Base-by-base conservation (phyloP, 768 basidiomycete genomes). In the Rhizopogon vulgaris region DNA sequence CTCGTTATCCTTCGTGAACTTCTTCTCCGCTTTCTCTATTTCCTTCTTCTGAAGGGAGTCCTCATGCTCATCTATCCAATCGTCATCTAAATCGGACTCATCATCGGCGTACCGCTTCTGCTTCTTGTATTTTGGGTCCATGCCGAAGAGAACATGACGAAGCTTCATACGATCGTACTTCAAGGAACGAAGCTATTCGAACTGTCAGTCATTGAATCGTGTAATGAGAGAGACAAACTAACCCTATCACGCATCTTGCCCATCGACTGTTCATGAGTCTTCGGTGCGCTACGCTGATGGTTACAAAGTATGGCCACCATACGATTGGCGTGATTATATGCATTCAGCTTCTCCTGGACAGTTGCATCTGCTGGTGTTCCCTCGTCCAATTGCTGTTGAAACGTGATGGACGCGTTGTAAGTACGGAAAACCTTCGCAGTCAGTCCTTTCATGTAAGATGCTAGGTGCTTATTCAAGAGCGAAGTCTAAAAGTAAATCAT, bases 341-440 rank as follows among this genome's bases (percentile, higher is more conserved):
- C 90, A 51, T 95, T 92, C 43, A 98, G 76, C 73, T 96, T 97
- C 74, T 99, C 95, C 61, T 94, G 90, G n/a, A 91, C 74, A 2
- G 88, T 85, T 1, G 81, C 85, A 58, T 83, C 73, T 58, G 76
- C 73, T 3, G 81, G 83, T 7, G 79, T 86, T 49, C 81, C 80
- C 56, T 84, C 78, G 59, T 94, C 90, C 54, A 98, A 74, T 56
- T 95, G 84, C 41, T 88, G 77, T 65, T 98, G 93, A 76, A 98
- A 96, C 2, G 95, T 96, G 65, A 83, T 84, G 24, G 96, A 98
- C 22, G 96, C 96, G 63, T 99, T 99, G 74, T 90, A 99, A 48
- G 96, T 99, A 92, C 96, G 95, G 78, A 99, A 99, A 25, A 99
- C 96, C 68, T 99, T 99, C 52, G 96, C 96, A 0, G 96, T 95